Conservation (phyloP, 768 basidiomycete genomes). For the Lyophyllum decastes region DNA sequence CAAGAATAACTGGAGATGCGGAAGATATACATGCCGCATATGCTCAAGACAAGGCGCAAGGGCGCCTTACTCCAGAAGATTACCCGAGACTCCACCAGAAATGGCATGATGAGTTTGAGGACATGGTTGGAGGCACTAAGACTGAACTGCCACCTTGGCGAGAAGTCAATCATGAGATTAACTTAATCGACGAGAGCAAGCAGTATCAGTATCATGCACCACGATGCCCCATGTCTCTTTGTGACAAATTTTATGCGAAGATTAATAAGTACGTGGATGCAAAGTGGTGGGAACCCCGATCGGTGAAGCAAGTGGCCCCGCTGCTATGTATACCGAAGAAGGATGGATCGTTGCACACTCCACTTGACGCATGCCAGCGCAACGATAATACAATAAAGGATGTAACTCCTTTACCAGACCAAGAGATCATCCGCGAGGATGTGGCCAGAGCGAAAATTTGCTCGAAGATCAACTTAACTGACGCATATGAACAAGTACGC, state of each 20-base stretch:
- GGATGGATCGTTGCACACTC: not conserved
- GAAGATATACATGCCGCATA: not conserved
- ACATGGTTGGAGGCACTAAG: slow-evolving; percentile 24
- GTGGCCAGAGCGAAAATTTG: not conserved
- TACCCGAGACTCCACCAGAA: slow-evolving; percentile 15
- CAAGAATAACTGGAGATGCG: not conserved
- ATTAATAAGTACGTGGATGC: slow-evolving; percentile 28
- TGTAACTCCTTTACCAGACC: not conserved
- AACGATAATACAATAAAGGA: slow-evolving; percentile 5
- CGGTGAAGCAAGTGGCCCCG: slow-evolving; percentile 28
- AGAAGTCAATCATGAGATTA: slow-evolving; percentile 39
- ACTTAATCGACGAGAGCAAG: slow-evolving; percentile 32
- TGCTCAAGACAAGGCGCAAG: not conserved
- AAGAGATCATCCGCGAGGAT: slow-evolving; percentile 1
- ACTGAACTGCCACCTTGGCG: slow-evolving; percentile 30
- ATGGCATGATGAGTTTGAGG: slow-evolving; percentile 21
- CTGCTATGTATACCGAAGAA: slow-evolving; percentile 32
- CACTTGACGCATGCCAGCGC: not conserved
- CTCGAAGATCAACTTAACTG: not conserved
- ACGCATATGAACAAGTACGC: not conserved
- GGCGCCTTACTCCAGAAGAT: slow-evolving; percentile 7
- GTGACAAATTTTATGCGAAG: slow-evolving; percentile 30
- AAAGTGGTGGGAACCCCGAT: slow-evolving; percentile 34
- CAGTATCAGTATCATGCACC: slow-evolving; percentile 31
- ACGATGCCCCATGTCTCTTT: slow-evolving; percentile 30